phyloP scores from a whole-genome alignment of 768 basidiomycete species.

The Mycena belliarum region DNA sequence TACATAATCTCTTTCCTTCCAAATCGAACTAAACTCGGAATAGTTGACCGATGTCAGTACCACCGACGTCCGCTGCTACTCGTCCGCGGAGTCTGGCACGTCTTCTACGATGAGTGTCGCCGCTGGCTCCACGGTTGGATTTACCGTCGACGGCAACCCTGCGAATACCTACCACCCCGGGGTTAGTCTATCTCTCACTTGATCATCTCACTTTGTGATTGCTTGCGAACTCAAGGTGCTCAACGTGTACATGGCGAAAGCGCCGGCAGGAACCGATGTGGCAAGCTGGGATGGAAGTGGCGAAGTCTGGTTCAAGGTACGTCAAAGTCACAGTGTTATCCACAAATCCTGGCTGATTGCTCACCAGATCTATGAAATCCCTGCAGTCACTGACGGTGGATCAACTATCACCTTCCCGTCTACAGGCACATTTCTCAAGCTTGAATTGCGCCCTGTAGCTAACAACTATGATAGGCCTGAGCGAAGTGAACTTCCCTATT shows the following conservation, averaged over 20 bases:
- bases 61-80: constrained; percentile 13
- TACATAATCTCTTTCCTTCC: too few species aligned
- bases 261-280: constrained; percentile 12
- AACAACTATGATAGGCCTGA: not conserved
- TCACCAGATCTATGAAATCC: not conserved
- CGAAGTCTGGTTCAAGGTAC: constrained; percentile 37
- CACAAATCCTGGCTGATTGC: not conserved
- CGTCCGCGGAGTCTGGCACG: constrained; percentile 19
- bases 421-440: not conserved
- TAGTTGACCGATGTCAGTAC: constrained; percentile 4
- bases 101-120: constrained; percentile 30
- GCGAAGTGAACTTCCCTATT: constrained; percentile 14
- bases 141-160: constrained; percentile 9
- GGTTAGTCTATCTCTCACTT: not conserved
- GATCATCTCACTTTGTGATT: too few species aligned
- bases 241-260: constrained; percentile 18
- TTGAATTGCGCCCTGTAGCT: too few species aligned
- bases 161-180: not conserved
- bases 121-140: constrained; percentile 31
- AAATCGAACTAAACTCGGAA: too few species aligned
- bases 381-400: constrained; percentile 14
- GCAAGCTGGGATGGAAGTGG: constrained; percentile 13
- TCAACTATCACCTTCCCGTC: constrained; percentile 32
- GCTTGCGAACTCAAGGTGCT: not conserved
- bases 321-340: not conserved